phyloP scores from a whole-genome alignment of 1,284 basidiomycete genomes.

The Rhodotorula sp. region DNA sequence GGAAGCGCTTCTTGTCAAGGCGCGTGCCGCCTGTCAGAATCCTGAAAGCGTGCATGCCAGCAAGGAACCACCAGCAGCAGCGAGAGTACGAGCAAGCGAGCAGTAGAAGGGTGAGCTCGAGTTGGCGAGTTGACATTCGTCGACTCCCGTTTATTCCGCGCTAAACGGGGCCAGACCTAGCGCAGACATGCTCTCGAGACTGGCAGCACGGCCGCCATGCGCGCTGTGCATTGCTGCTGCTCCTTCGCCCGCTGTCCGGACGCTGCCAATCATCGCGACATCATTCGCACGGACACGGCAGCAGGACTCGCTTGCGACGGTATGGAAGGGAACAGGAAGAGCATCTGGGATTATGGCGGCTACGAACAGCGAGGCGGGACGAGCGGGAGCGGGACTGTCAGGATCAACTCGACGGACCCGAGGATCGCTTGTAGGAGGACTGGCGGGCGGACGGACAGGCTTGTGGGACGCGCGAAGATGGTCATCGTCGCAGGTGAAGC shows the following conservation, averaged over 20 bases:
- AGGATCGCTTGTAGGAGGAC: neutral
- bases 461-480: neutral
- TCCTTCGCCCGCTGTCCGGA: neutral
- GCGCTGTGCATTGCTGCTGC: neutral
- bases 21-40: slow-evolving; percentile 42
- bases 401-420: neutral
- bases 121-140: neutral
- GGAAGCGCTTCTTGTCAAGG: slow-evolving; percentile 76
- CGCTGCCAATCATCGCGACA: neutral
- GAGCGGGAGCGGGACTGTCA: neutral
- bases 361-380: neutral
- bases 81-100: neutral
- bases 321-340: neutral
- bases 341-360: neutral
- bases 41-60: slow-evolving; percentile 47
- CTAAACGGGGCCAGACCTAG: no score
- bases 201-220: neutral
- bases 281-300: neutral
- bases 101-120: neutral
- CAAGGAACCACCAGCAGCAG: neutral
- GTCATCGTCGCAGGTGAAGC: neutral
- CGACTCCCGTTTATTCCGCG: neutral
- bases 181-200: neutral
- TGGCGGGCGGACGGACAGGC: neutral
- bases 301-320: no score